Conservation (phyloP, 345 rosid species). For the Aquilaria sinensis region DNA sequence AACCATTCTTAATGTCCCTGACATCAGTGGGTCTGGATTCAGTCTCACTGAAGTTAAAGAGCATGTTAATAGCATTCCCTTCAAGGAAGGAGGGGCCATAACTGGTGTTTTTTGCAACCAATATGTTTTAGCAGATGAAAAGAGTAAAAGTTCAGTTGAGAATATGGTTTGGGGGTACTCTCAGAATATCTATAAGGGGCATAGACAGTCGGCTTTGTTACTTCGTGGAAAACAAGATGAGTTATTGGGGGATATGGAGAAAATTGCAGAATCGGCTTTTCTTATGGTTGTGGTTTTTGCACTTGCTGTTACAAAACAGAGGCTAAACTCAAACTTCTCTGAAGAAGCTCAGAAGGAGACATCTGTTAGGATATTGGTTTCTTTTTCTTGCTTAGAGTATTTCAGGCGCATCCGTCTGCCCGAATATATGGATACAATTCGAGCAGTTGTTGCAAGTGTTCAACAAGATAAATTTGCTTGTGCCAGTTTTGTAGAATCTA, state of each 20-base stretch:
- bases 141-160: constrained; percentile 53
- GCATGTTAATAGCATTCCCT: constrained; percentile 49
- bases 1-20: constrained; percentile 28
- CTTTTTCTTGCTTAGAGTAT: constrained; percentile 82
- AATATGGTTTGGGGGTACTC: constrained; percentile 71
- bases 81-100: constrained; percentile 78
- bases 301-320: constrained; percentile 66
- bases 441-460: constrained; percentile 59
- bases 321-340: constrained; percentile 39
- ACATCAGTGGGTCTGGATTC: constrained; percentile 21
- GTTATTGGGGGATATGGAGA: constrained; percentile 60
- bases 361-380: constrained; percentile 60
- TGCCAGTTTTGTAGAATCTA: constrained; percentile 63
- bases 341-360: constrained; percentile 52
- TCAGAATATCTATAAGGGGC: constrained; percentile 63
- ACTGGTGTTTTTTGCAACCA: constrained; percentile 76
- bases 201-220: constrained; percentile 53
- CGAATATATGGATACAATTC: constrained; percentile 83
- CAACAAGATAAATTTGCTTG: constrained; percentile 76
- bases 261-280: constrained; percentile 85
- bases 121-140: constrained; percentile 58
- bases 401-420: constrained; percentile 79
- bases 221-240: constrained; percentile 51
- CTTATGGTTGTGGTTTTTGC: constrained; percentile 87
- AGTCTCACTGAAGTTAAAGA: constrained; percentile 33